These are phyloP conservation scores for Mucor mucedo DNA, from an alignment of 371 early-diverging fungal genomes.

Conservation along the genomic window DNA sequence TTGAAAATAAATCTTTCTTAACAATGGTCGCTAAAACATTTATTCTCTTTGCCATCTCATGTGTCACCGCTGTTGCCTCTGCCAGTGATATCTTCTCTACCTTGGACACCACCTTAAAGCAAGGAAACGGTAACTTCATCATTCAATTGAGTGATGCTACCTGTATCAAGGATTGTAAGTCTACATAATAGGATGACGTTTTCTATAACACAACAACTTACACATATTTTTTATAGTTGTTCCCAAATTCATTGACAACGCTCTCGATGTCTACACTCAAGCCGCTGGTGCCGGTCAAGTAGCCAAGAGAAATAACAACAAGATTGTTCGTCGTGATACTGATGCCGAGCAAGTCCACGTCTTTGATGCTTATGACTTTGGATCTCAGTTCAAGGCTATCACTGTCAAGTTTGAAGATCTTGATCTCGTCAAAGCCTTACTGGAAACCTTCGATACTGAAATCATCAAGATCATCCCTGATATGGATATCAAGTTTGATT, in stretches of 20 bases:
- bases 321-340: constrained; percentile 25
- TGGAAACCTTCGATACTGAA: constrained; percentile 23
- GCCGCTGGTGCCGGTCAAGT: constrained; percentile 9
- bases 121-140: constrained; percentile 39
- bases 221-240: constrained; percentile 22
- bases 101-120: constrained; percentile 6
- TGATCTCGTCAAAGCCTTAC: constrained; percentile 22
- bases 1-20: neutral
- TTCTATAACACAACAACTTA: neutral
- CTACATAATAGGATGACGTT: neutral
- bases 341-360: constrained; percentile 32
- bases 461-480: constrained; percentile 45
- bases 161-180: constrained; percentile 40
- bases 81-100: constrained; percentile 1
- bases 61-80: constrained; percentile 9
- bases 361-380: constrained; percentile 38
- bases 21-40: constrained; percentile 15
- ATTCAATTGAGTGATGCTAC: constrained; percentile 34
- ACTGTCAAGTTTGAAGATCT: constrained; percentile 37
- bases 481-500: constrained; percentile 41
- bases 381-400: constrained; percentile 37
- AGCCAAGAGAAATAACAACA: constrained; percentile 14
- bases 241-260: constrained; percentile 37
- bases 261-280: constrained; percentile 25
- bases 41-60: constrained; percentile 17